phyloP scores from a whole-genome alignment of 495 filamentous ascomycete species.

The Penicillium psychrofluorescens region DNA sequence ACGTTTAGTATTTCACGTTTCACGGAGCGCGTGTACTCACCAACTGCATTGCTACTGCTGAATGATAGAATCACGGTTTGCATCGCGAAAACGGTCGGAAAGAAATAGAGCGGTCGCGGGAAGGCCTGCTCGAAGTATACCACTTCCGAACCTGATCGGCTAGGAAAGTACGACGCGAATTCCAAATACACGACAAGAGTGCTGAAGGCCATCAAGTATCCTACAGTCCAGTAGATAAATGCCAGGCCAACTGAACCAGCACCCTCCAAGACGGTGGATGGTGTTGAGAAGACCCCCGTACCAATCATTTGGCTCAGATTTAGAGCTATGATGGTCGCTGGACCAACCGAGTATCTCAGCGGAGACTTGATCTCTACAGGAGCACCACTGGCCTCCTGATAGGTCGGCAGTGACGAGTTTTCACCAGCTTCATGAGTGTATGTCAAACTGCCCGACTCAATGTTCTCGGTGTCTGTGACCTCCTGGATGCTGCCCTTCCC shows the following conservation, averaged over 20 bases:
- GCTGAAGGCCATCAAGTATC: conserved; percentile 29
- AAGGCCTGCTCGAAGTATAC: conserved; percentile 62
- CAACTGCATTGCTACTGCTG: conserved; percentile 56
- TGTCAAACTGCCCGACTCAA: no score
- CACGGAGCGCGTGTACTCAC: conserved; percentile 3
- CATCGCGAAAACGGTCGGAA: conserved; percentile 54
- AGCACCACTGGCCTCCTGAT: conserved; percentile 48
- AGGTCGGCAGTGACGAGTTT: conserved; percentile 40
- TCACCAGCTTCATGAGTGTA: conserved; percentile 38
- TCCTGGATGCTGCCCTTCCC: no score
- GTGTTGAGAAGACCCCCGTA: conserved; percentile 49
- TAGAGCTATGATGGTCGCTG: conserved; percentile 45
- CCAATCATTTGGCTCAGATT: conserved; percentile 53
- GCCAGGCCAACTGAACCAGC: conserved; percentile 47
- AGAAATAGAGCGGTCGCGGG: conserved; percentile 53
- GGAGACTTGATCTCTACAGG: conserved; percentile 46
- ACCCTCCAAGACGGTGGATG: conserved; percentile 36
- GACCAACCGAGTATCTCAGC: conserved; percentile 45
- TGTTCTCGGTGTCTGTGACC: no score
- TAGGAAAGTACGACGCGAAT: conserved; percentile 55
- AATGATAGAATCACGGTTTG: conserved; percentile 54
- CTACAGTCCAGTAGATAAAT: conserved; percentile 46
- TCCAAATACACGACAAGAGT: conserved; percentile 53
- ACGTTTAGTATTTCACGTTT: conserved; percentile 1
- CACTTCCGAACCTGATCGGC: conserved; percentile 56